Conservation (phyloP, 176 grass and related monocot genomes). For the Elaeis guineensis region DNA sequence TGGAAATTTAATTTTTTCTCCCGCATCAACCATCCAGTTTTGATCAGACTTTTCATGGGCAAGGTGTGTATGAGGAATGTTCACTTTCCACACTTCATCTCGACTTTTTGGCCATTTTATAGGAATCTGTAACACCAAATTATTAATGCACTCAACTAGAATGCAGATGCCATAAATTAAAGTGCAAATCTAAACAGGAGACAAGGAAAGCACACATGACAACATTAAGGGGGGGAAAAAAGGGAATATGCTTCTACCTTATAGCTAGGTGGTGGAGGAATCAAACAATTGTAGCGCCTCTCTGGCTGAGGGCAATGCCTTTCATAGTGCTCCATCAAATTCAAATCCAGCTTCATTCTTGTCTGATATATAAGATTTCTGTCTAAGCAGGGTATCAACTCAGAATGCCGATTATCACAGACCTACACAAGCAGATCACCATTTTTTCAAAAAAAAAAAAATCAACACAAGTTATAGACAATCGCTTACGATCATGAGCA, state of each 20-base stretch:
- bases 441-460: not conserved
- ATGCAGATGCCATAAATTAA: no score
- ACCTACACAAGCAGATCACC: constrained; percentile 26
- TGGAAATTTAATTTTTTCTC: constrained; percentile 89
- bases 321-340: constrained; percentile 98
- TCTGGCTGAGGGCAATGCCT: constrained; percentile 90
- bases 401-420: constrained; percentile 87
- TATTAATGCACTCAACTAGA: no score
- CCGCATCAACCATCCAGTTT: constrained; percentile 97
- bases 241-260: constrained; percentile 39
- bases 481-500: not conserved
- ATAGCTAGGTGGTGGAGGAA: constrained; percentile 83
- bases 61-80: constrained; percentile 95
- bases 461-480: not conserved
- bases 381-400: constrained; percentile 96
- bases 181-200: no score
- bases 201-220: no score
- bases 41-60: constrained; percentile 97
- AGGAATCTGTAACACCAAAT: constrained; percentile 52
- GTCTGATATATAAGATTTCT: constrained; percentile 99
- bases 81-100: constrained; percentile 94
- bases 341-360: constrained; percentile 92
- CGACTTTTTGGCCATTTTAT: constrained; percentile 99
- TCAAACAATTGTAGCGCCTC: constrained; percentile 84
- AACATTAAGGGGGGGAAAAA: no score